Evolutionary conservation across 257 asterid genomes (phyloP).

Genomic region (Solanum medicagineum): DNA sequence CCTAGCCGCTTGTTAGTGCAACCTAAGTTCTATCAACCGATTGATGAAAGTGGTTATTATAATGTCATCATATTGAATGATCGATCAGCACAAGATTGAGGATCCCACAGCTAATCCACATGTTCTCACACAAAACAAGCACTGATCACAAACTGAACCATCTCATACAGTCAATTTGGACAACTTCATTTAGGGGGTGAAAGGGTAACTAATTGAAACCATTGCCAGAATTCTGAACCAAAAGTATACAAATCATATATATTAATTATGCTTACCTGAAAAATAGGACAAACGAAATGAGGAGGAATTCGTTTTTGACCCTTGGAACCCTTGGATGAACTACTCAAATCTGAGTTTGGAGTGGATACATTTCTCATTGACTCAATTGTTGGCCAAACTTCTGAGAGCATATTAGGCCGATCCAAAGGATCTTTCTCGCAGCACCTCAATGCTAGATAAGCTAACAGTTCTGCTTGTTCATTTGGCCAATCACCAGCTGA

Average conservation of each 20-base stretch:
- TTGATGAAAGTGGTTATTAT: neutral
- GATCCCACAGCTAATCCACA: neutral
- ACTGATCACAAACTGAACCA: neutral
- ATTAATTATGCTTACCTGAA: slow-evolving; percentile 38
- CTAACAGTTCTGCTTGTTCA: slow-evolving; percentile 31
- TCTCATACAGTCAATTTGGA: neutral
- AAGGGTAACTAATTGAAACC: neutral
- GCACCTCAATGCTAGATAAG: slow-evolving; percentile 62
- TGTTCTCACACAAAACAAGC: neutral
- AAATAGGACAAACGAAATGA: slow-evolving; percentile 76
- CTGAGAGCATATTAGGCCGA: slow-evolving; percentile 51
- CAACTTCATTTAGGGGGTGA: neutral
- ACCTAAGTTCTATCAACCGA: neutral
- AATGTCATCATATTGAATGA: neutral
- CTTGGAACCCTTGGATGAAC: slow-evolving; percentile 20
- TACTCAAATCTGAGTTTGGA: slow-evolving; percentile 12
- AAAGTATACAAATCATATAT: neutral
- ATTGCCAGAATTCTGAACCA: neutral
- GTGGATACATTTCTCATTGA: slow-evolving; percentile 41
- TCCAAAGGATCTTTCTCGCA: slow-evolving; percentile 35
- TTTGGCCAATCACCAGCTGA: slow-evolving; percentile 93
- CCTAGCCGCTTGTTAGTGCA: neutral
- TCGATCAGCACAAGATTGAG: neutral
- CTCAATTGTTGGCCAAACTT: slow-evolving; percentile 44
- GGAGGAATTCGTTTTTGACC: slow-evolving; percentile 55